phyloP scores from a whole-genome alignment of 495 filamentous ascomycete genomes.

The Lasiosphaeris hirsuta region DNA sequence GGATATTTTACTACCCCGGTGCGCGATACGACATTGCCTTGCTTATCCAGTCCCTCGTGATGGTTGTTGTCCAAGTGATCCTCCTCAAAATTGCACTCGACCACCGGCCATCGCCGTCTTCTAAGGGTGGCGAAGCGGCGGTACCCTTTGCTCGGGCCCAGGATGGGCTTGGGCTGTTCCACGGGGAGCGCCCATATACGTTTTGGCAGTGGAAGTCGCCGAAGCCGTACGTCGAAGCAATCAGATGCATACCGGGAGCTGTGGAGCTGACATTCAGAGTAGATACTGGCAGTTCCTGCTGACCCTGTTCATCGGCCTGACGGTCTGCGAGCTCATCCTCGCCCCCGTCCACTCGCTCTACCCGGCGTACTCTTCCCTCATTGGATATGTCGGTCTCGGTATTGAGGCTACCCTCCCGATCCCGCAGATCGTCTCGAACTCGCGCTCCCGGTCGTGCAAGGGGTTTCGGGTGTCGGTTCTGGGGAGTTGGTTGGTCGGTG shows the following conservation, averaged over 20 bases:
- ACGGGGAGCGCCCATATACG: constrained; percentile 65
- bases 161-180: constrained; percentile 48
- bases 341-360: constrained; percentile 58
- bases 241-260: neutral
- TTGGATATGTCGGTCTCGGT: constrained; percentile 81
- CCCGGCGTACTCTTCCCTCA: constrained; percentile 61
- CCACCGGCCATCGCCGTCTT: constrained; percentile 66
- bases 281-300: constrained; percentile 88
- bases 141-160: constrained; percentile 51
- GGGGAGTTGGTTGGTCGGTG: constrained; percentile 83
- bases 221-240: constrained; percentile 58
- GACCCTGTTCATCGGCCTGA: constrained; percentile 63
- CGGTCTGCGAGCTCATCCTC: constrained; percentile 68
- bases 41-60: constrained; percentile 80
- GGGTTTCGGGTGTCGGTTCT: constrained; percentile 87
- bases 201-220: constrained; percentile 93
- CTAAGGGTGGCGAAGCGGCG: constrained; percentile 53
- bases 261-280: constrained; percentile 11
- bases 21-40: constrained; percentile 77
- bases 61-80: constrained; percentile 76
- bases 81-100: constrained; percentile 88
- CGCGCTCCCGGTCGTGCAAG: constrained; percentile 72
- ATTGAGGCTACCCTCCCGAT: constrained; percentile 88
- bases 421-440: constrained; percentile 83
- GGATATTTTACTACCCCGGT: constrained; percentile 93